Conservation (phyloP, 192 early-diverging fungal species). For the Backusella luteola region DNA sequence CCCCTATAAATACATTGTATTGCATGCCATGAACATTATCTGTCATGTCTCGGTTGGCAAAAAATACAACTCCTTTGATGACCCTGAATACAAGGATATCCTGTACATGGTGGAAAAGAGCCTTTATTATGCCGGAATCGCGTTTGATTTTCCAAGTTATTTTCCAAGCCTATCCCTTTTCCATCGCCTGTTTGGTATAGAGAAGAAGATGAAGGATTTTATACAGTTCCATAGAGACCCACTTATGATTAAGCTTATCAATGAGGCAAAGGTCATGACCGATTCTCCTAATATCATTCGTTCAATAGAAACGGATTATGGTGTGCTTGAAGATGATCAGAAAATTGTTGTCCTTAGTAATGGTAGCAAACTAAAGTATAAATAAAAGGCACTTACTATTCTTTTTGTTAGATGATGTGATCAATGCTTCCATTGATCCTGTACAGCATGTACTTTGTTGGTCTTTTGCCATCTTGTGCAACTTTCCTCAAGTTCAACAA, state of each 20-base stretch:
- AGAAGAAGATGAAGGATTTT: neutral
- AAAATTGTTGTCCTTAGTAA: neutral
- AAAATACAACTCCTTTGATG: neutral
- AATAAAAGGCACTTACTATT: neutral
- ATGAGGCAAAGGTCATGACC: neutral
- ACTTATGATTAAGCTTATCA: neutral
- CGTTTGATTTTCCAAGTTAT: neutral
- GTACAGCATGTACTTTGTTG: neutral
- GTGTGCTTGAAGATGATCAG: neutral
- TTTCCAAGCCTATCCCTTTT: neutral
- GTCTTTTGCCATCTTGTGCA: neutral
- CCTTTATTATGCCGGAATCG: neutral
- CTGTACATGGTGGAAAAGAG: neutral
- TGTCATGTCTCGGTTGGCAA: neutral
- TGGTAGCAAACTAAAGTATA: too few species aligned
- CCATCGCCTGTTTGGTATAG: neutral
- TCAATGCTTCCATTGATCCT: neutral
- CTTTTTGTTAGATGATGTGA: neutral
- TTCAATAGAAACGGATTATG: neutral
- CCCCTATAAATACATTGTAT: neutral
- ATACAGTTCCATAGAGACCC: neutral
- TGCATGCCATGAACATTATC: neutral
- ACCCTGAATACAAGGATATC: neutral
- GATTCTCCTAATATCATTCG: neutral
- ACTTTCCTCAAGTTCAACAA: neutral